Evolutionary conservation across 2,329 filamentous ascomycete genomes (phyloP).

Genomic region (Blastomyces silverae): DNA sequence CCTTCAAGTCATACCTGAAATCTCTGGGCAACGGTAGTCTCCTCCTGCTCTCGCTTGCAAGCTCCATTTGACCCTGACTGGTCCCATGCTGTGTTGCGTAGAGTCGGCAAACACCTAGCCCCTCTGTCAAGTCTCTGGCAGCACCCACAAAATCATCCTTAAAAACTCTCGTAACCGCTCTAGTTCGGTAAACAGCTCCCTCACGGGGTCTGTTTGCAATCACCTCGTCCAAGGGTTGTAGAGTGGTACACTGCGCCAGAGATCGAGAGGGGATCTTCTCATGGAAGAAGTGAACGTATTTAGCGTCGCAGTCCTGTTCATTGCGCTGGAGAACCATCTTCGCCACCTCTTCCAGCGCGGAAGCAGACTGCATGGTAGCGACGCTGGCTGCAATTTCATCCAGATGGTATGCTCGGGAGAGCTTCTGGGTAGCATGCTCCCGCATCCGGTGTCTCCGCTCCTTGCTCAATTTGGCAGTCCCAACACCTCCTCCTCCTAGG

Average conservation of each 20-base stretch:
- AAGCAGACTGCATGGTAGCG: conserved; percentile 74
- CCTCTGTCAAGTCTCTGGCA: conserved; percentile 61
- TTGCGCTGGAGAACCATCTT: conserved; percentile 64
- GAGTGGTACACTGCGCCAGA: conserved; percentile 63
- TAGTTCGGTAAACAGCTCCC: conserved; percentile 61
- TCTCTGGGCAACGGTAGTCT: conserved; percentile 33
- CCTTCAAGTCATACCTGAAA: conserved; percentile 47
- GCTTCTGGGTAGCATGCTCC: conserved; percentile 70
- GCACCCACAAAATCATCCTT: conserved; percentile 67
- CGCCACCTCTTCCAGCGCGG: conserved; percentile 69
- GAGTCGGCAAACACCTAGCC: conserved; percentile 51
- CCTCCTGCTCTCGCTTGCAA: conserved; percentile 40
- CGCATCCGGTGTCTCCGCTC: conserved; percentile 73
- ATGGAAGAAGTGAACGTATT: conserved; percentile 89
- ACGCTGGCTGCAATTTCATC: conserved; percentile 80
- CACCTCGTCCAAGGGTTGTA: conserved; percentile 61
- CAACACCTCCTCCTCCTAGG: conserved; percentile 48
- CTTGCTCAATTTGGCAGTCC: conserved; percentile 61
- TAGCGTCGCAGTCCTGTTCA: conserved; percentile 62
- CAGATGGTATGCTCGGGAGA: conserved; percentile 68
- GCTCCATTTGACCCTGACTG: conserved; percentile 48
- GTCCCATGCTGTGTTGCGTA: conserved; percentile 49
- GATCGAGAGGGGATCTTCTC: conserved; percentile 76
- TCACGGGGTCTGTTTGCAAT: conserved; percentile 58
- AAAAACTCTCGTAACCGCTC: conserved; percentile 67